Base-by-base conservation (phyloP, 31 red algal species). In the Odonthalia washingtoniensis region DNA sequence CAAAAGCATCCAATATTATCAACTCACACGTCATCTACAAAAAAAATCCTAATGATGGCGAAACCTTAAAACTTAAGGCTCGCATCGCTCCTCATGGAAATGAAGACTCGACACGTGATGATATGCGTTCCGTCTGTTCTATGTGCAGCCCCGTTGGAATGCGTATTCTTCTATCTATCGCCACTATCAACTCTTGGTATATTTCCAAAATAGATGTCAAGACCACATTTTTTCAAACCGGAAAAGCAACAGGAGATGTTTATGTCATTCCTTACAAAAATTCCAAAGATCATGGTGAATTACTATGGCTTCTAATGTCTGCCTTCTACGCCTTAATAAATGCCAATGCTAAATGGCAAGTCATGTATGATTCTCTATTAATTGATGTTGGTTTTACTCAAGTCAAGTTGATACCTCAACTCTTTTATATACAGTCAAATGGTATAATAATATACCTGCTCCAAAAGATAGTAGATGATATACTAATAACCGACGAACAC, bases 241-340 rank as follows among this genome's bases (percentile, higher is more conserved):
- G n/a, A n/a, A n/a, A n/a, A n/a, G n/a, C n/a, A n/a, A n/a, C n/a
- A 90, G 70, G 77, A 63, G 79, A 90, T 41, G 0, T 90, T 43
- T 81, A 75, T 81, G 1, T 81, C 24, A 38, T 39, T 42, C 45
- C 0, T 34, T 49, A 36, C 45, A 30, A 36, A 34, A 38, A 53
- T 45, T 49, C 16, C 40, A 4, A 9, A 4, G 27, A 4, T 3
- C 42, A 3, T 9, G 2, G 24, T 2, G 2, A 53, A 30, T 41
- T 9, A 62, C 44, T 65, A 2, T 88, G 85, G 85, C 74, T 88
- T 30, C 74, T 70, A 2, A 6, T 70, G 1, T 12, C 65, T 4
- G 75, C 74, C 1, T 33, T 53, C 4, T 79, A 68, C 77, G 85
- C 34, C 27, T 18, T 80, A 30, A 24, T 53, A 32, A 53, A 78